Evolutionary conservation across 1,284 basidiomycete genomes (phyloP), one percentile per base, ranked within the genome.

Genomic region (Naganishia liquefaciens): DNA sequence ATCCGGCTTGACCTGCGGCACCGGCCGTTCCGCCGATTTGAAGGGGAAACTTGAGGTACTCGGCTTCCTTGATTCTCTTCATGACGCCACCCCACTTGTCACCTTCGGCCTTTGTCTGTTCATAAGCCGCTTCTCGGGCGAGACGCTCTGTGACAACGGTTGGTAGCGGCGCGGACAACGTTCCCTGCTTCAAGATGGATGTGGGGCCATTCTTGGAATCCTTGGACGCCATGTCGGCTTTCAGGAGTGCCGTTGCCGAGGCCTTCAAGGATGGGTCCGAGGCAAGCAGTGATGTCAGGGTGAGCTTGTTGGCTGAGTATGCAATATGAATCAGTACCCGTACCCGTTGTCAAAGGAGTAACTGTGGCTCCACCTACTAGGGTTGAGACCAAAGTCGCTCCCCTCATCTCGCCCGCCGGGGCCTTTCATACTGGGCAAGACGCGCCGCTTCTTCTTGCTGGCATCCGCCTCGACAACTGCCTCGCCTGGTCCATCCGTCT

Each of bases 81-180:
- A 96, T 97, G 2, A 92, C 90, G 10, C 87, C 87, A 51, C 86
- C 86, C 95, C 95, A 99, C 80, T 95, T 96, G 70, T 91, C 86
- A 2, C 95, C 89, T 76, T 98, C 94, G 70, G 86, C 85, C 74
- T 91, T 92, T 3, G 93, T 96, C 76, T 89, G 85, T 72, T 93
- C 90, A 76, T 97, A 97, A 0, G 95, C 96, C 3, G 93, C 95
- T 75, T 93, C 87, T 50, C 95, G 87, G 72, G 97, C 93, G 1
- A 98, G 80, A 51, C 90, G 87, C 69, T 97, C 93, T 76, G 97
- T 91, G 0, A 87, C 85, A 39, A 92, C 84, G 28, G 87, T 86
- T 2, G 93, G 92, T 1, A 98, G 82, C 0, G 96, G 96, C 0
- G 92, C 93, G 3, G 90, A 80, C 2, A 98, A 82, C 0, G 88